These are phyloP conservation scores for Letharia lupina DNA, from an alignment of 495 filamentous ascomycete species.

Conservation along the genomic window DNA sequence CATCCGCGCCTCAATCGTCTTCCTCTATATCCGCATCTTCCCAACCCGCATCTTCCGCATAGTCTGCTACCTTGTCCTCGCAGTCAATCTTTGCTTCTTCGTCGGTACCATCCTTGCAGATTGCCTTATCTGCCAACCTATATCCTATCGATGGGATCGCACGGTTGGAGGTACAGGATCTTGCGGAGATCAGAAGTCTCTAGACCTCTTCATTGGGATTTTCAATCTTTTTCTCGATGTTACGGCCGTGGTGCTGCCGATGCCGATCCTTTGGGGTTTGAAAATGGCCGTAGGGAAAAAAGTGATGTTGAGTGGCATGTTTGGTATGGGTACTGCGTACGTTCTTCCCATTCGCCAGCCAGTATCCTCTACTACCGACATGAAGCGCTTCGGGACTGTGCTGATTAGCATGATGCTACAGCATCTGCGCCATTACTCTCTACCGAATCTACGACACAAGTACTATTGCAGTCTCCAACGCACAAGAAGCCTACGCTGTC, in stretches of 20 bases:
- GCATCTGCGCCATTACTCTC: constrained; percentile 19
- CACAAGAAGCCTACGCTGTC: constrained; percentile 15
- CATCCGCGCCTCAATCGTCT: constrained; percentile 34
- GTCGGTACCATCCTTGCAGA: constrained; percentile 22
- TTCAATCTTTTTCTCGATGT: constrained; percentile 33
- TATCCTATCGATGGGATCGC: constrained; percentile 28
- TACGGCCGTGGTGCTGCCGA: constrained; percentile 33
- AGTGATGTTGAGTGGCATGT: constrained; percentile 23
- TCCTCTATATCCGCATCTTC: constrained; percentile 39
- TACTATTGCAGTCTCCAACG: constrained; percentile 5
- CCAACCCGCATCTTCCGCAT: constrained; percentile 28
- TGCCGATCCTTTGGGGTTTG: constrained; percentile 38
- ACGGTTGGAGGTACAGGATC: constrained; percentile 19
- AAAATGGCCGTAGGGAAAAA: constrained; percentile 33
- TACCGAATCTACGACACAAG: constrained; percentile 11
- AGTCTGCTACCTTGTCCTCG: constrained; percentile 28
- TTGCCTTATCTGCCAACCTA: constrained; percentile 32
- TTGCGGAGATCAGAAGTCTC: constrained; percentile 28
- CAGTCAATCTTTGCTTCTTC: constrained; percentile 16
- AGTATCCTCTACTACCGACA: not conserved
- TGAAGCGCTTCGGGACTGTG: not conserved
- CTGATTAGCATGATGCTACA: not conserved
- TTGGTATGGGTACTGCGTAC: constrained; percentile 21
- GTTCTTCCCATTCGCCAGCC: not conserved
- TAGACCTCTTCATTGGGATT: constrained; percentile 30